These are phyloP conservation scores for Moringa oleifera DNA, from an alignment of 345 rosid species.

Conservation along the genomic window DNA sequence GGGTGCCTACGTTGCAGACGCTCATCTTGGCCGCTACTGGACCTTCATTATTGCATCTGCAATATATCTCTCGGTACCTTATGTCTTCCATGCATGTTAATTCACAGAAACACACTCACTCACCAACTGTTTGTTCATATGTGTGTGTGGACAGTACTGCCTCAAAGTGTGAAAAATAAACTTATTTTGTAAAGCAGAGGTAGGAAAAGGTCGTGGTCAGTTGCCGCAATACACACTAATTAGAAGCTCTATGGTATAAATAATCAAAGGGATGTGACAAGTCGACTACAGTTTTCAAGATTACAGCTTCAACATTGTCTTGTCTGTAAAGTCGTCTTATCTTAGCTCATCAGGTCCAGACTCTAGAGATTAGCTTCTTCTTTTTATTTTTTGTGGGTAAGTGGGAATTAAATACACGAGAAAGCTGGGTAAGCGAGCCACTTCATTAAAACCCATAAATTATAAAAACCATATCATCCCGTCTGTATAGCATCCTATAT, in stretches of 20 bases:
- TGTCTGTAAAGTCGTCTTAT: no score
- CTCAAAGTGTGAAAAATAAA: neutral
- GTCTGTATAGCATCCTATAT: no score
- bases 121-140: no score
- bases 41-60: slow-evolving; percentile 49
- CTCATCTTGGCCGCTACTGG: slow-evolving; percentile 84
- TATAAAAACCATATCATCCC: no score
- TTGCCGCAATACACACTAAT: neutral
- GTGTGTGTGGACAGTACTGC: no score
- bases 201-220: slow-evolving; percentile 1
- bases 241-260: neutral
- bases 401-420: no score
- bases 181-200: slow-evolving; percentile 7
- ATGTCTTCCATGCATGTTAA: no score
- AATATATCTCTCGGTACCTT: slow-evolving; percentile 57
- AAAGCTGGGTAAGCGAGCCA: no score
- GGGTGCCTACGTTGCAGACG: slow-evolving; percentile 89
- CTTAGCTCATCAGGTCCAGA: no score
- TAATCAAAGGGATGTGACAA: neutral
- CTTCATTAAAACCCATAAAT: no score
- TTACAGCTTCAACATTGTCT: neutral
- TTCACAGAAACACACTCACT: no score
- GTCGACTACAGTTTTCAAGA: neutral
- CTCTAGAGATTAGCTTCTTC: no score
- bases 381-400: neutral